A percentile compares a stretch with the other conserved stretches of the same genome.
Evolutionary conservation across 768 basidiomycete genomes (phyloP).

Genomic region (Lactarius sanguifluus): DNA sequence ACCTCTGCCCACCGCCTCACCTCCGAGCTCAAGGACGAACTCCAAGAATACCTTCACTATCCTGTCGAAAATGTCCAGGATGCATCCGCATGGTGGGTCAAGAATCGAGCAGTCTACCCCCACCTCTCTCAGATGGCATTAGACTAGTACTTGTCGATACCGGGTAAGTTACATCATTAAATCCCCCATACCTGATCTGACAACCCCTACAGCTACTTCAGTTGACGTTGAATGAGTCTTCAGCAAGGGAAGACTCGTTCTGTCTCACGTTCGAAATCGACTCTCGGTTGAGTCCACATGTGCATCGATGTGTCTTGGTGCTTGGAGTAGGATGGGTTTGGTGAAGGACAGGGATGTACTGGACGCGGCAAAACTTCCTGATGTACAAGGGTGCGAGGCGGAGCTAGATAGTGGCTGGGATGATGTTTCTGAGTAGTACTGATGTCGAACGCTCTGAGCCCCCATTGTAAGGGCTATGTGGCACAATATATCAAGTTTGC

Average conservation of each 20-base stretch:
- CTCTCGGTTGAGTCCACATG: conserved; percentile 28
- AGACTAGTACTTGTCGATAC: conserved; percentile 32
- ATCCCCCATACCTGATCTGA: no score
- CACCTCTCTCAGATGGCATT: conserved; percentile 6
- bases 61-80: background rate
- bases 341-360: conserved; percentile 32
- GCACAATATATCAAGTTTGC: no score
- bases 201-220: conserved; percentile 20
- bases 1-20: background rate
- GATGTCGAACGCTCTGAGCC: no score
- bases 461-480: no score
- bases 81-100: background rate
- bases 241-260: conserved; percentile 23
- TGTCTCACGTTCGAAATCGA: conserved; percentile 19
- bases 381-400: no score
- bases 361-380: background rate
- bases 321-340: conserved; percentile 35
- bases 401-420: no score
- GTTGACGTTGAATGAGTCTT: conserved; percentile 24
- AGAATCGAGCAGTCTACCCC: background rate
- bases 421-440: no score
- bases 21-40: background rate
- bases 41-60: background rate
- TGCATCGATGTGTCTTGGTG: conserved; percentile 38
- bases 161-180: conserved; percentile 27